Percentiles rank a stretch among this genome's conserved stretches.
Conservation (phyloP, 1,139 yeast genomes). For the Blastobotrys ciferrii region DNA sequence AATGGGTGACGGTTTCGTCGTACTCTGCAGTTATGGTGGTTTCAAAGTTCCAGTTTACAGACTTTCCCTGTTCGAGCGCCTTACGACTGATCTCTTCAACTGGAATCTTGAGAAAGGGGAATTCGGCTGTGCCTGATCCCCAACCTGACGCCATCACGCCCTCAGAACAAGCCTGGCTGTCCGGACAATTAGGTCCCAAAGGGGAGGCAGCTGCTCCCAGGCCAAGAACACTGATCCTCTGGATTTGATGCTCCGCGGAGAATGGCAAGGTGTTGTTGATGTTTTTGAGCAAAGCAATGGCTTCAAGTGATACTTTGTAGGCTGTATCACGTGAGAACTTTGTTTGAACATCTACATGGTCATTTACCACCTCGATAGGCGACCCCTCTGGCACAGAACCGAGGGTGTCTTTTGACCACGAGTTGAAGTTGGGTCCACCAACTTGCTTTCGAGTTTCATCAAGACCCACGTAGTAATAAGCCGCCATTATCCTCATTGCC, state of each 20-base stretch:
- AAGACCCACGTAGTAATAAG: slow-evolving; percentile 45
- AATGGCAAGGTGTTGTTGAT: slow-evolving; percentile 52
- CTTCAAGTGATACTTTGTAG: slow-evolving; percentile 55
- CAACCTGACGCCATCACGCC: slow-evolving; percentile 40
- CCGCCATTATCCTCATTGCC: slow-evolving; percentile 59
- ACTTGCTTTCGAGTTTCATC: slow-evolving; percentile 29
- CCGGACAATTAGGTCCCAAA: slow-evolving; percentile 1
- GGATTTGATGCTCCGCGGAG: neutral
- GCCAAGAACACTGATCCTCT: neutral
- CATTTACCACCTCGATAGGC: slow-evolving; percentile 47
- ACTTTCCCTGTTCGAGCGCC: slow-evolving; percentile 22
- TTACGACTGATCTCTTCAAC: slow-evolving; percentile 34
- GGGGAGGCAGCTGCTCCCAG: slow-evolving; percentile 1
- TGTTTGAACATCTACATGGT: slow-evolving; percentile 55
- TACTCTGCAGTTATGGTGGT: slow-evolving; percentile 38
- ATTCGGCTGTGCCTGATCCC: slow-evolving; percentile 50
- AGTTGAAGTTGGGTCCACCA: slow-evolving; percentile 53
- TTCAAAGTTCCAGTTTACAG: slow-evolving; percentile 27
- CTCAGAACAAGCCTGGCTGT: slow-evolving; percentile 16
- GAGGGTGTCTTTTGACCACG: slow-evolving; percentile 57
- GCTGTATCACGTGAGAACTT: slow-evolving; percentile 52
- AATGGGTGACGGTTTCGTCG: slow-evolving; percentile 48
- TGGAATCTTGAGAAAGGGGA: slow-evolving; percentile 57
- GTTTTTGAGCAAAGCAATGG: slow-evolving; percentile 55
- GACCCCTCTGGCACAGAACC: slow-evolving; percentile 48